Evolutionary conservation across 2,329 filamentous ascomycete species (phyloP), one percentile per base, ranked within the genome.

Genomic region (Aspergillus sp.): DNA sequence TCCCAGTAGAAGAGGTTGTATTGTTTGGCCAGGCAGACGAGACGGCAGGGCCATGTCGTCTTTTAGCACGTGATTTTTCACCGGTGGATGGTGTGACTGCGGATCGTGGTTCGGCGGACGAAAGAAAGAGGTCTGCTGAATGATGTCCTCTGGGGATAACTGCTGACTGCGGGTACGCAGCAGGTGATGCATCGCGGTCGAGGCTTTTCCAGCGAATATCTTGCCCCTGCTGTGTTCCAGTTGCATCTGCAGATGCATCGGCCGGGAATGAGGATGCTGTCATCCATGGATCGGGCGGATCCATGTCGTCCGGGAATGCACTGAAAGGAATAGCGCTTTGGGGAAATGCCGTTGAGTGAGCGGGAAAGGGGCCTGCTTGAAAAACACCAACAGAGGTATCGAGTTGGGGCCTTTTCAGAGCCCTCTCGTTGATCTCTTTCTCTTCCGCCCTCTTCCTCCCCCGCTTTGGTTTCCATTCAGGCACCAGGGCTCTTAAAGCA

Each of bases 1-100:
- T 96, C 2, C 88, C 87, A 4, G 81, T 84, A 1, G 84, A 77
- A 12, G 85, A 80, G 39, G 81, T 79, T 15, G 84, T 84, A 57
- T 83, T 85, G 61, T 85, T 85, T 55, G 89, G 86, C 93, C 93
- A 97, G 1, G 93, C 93, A 9, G 92, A 96, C 1, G 92, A 96
- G 0, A 96, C 91, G 6, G 90, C 91, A 0, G 91, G 89, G 0
- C 92, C 92, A 70, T 96, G 89, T 4, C 90, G 84, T 55, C 88
- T 81, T 54, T 69, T 70, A 15, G 68, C 60, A 12, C 71, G 70
- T 15, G 74, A 61, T 81, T 87, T 52, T 9, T 75, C 73, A 4
- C 68, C 63, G 3, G 71, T 68, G 4, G 83, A 85, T 1, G 88
- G 86, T 4, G 88, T 89, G n/a, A 90, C 80, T 3, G 90, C 89